A percentile compares a stretch with the other conserved stretches of the same genome.
phyloP scores from a whole-genome alignment of 2,329 filamentous ascomycete genomes.

The Amauroascus niger region DNA sequence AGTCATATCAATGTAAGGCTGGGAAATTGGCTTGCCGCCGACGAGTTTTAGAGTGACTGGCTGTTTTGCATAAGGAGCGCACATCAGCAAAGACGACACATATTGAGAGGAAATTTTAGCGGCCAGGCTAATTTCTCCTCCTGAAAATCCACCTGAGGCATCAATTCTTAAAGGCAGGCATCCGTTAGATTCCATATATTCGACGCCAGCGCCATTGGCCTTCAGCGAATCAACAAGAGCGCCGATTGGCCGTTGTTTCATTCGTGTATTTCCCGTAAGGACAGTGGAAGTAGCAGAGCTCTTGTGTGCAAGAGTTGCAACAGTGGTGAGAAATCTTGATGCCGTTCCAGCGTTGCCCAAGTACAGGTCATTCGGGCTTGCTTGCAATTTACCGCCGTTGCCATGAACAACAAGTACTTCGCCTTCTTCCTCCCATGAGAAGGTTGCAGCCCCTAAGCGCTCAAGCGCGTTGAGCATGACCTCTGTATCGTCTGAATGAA shows the following conservation, averaged over 20 bases:
- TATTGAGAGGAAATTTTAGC: conserved; percentile 99
- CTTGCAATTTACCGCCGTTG: conserved; percentile 74
- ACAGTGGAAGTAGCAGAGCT: conserved; percentile 57
- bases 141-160: conserved; percentile 71
- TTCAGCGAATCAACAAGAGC: conserved; percentile 83
- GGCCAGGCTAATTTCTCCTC: conserved; percentile 80
- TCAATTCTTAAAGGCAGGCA: conserved; percentile 76
- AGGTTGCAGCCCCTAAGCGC: conserved; percentile 74
- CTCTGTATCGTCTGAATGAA: conserved; percentile 94
- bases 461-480: conserved; percentile 92
- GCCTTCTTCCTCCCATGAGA: conserved; percentile 91
- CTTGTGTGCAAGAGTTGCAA: conserved; percentile 71
- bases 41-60: conserved; percentile 83
- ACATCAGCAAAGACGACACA: conserved; percentile 93
- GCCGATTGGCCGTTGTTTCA: conserved; percentile 92
- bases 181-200: conserved; percentile 73
- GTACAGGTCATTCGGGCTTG: conserved; percentile 69
- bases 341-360: conserved; percentile 95
- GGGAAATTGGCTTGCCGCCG: conserved; percentile 94
- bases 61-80: conserved; percentile 89
- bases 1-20: conserved; percentile 98
- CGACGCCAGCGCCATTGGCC: conserved; percentile 74
- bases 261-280: conserved; percentile 85
- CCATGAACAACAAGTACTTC: conserved; percentile 81
- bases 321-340: conserved; percentile 86